Evolutionary conservation across 352 stramenopile genomes (phyloP).

Genomic region (Phytopythium delawarense): DNA sequence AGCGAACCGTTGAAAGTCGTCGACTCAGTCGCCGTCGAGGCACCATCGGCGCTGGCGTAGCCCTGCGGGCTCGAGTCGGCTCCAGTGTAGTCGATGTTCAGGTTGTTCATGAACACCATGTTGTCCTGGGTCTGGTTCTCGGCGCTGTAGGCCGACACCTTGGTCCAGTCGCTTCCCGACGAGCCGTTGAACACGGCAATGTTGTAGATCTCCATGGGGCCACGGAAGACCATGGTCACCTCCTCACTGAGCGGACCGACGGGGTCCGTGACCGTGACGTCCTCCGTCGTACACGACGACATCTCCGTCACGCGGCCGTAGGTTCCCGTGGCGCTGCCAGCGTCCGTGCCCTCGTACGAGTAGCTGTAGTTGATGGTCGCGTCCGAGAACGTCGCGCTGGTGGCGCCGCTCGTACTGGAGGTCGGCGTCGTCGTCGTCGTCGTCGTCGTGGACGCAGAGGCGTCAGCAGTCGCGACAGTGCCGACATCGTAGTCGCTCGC

Average conservation of each 20-base stretch:
- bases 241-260: slow-evolving; percentile 48
- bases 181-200: slow-evolving; percentile 39
- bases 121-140: slow-evolving; percentile 26
- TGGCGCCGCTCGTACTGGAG: slow-evolving; percentile 13
- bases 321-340: slow-evolving; percentile 29
- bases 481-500: slow-evolving; percentile 23
- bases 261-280: slow-evolving; percentile 24
- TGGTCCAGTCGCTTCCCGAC: slow-evolving; percentile 26
- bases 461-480: slow-evolving; percentile 11
- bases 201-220: slow-evolving; percentile 50
- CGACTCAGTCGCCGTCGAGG: slow-evolving; percentile 14
- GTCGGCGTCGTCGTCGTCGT: slow-evolving; percentile 11
- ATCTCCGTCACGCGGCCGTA: slow-evolving; percentile 40
- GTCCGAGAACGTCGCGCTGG: slow-evolving; percentile 22
- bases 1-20: slow-evolving; percentile 37
- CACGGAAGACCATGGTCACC: slow-evolving; percentile 46
- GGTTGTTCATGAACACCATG: slow-evolving; percentile 56
- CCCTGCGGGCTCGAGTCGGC: slow-evolving; percentile 35
- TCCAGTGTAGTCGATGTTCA: slow-evolving; percentile 45
- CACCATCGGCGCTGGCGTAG: slow-evolving; percentile 27
- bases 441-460: slow-evolving; percentile 6
- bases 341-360: slow-evolving; percentile 27
- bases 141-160: slow-evolving; percentile 37
- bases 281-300: slow-evolving; percentile 30
- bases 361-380: slow-evolving; percentile 36